Evolutionary conservation across 805 yeast genomes (phyloP).

Genomic region (Teunomyces panamensis): DNA sequence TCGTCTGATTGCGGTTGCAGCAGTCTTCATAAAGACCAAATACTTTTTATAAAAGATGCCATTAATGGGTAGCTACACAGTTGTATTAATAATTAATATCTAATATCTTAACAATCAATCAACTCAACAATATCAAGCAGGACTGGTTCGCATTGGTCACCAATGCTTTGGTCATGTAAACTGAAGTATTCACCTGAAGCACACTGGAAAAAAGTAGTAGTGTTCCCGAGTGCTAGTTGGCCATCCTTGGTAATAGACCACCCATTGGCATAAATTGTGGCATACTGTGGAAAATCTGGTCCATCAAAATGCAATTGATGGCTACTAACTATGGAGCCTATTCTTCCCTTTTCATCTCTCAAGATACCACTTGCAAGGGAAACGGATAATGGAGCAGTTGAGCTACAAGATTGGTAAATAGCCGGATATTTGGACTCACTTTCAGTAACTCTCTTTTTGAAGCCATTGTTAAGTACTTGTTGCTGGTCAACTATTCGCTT

Average conservation of each 20-base stretch:
- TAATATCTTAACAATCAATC: conserved; percentile 21
- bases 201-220: conserved; percentile 36
- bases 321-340: conserved; percentile 37
- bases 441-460: background rate
- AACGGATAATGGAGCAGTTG: conserved; percentile 25
- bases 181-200: conserved; percentile 39
- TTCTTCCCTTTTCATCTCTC: conserved; percentile 28
- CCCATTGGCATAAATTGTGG: conserved; percentile 36
- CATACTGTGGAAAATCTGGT: conserved; percentile 35
- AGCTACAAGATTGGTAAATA: conserved; percentile 17
- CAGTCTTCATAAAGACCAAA: background rate
- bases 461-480: background rate
- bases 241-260: conserved; percentile 37
- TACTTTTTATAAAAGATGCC: background rate
- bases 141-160: conserved; percentile 35
- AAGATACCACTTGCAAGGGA: conserved; percentile 28
- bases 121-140: conserved; percentile 36
- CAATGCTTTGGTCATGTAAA: conserved; percentile 33
- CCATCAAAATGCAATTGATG: conserved; percentile 43
- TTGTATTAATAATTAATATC: background rate
- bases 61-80: background rate
- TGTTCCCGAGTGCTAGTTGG: conserved; percentile 30
- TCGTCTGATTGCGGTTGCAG: conserved; percentile 21
- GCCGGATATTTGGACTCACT: background rate
- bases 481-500: background rate